phyloP scores from a whole-genome alignment of 1,284 basidiomycete genomes.

The Boletus semigastroideus region DNA sequence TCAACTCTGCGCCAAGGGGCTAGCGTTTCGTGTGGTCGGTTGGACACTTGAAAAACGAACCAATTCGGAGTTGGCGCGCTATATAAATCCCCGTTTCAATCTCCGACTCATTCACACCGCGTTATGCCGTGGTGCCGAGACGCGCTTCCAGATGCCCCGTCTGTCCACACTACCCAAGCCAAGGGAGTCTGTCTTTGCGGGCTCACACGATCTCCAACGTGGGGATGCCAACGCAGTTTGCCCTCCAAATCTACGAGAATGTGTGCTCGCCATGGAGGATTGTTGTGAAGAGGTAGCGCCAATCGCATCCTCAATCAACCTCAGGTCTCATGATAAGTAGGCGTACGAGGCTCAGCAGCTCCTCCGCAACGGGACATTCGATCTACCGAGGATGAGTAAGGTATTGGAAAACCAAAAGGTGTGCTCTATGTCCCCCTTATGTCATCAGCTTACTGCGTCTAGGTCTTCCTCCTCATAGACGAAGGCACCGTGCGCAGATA shows the following conservation, averaged over 20 bases:
- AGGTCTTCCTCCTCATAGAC: constrained; percentile 72
- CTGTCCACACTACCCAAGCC: constrained; percentile 59
- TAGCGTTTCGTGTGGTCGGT: constrained; percentile 46
- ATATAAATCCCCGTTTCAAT: constrained; percentile 19
- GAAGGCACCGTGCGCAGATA: constrained; percentile 68
- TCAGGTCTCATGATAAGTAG: constrained; percentile 33
- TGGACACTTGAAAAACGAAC: constrained; percentile 40
- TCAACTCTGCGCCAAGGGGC: constrained; percentile 24
- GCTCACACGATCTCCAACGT: constrained; percentile 56
- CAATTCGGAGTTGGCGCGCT: constrained; percentile 6
- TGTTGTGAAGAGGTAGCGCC: constrained; percentile 65
- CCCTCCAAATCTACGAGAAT: constrained; percentile 67
- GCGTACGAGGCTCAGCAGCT: constrained; percentile 65
- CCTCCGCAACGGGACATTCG: constrained; percentile 66
- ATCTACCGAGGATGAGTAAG: constrained; percentile 65
- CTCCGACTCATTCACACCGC: constrained; percentile 18
- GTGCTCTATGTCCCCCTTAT: constrained; percentile 11
- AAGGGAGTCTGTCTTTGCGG: constrained; percentile 66
- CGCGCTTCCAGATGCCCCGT: constrained; percentile 45
- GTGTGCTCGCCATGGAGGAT: constrained; percentile 70
- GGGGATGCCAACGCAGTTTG: constrained; percentile 62
- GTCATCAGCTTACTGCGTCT: constrained; percentile 4
- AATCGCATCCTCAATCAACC: neutral
- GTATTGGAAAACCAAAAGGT: constrained; percentile 66
- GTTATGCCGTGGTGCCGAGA: constrained; percentile 12